These are phyloP conservation scores for Coemansia sp. DNA, from an alignment of 371 early-diverging fungal genomes.

Conservation along the genomic window DNA sequence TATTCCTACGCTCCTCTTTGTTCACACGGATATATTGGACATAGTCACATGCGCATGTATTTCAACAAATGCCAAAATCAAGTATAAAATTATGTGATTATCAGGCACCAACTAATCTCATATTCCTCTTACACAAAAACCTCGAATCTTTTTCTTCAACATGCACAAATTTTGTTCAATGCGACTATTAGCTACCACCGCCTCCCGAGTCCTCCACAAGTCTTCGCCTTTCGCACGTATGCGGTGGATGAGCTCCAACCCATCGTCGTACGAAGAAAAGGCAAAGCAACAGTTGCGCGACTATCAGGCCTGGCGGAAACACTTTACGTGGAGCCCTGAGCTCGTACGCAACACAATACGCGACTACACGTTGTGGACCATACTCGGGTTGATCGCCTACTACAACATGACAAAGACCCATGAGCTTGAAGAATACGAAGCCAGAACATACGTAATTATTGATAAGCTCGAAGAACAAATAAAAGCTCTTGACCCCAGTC, in stretches of 20 bases:
- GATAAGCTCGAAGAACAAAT: slow-evolving; percentile 26
- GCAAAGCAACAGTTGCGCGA: slow-evolving; percentile 37
- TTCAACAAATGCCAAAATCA: no score
- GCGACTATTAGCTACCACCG: no score
- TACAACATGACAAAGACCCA: slow-evolving; percentile 31
- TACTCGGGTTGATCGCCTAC: slow-evolving; percentile 31
- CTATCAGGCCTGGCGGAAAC: slow-evolving; percentile 37
- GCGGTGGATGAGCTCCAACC: slow-evolving; percentile 6
- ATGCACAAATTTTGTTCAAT: no score
- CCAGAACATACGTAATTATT: slow-evolving; percentile 27
- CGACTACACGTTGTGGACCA: slow-evolving; percentile 41
- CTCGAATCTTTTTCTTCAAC: no score
- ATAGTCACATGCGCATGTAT: no score
- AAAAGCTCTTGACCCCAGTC: slow-evolving; percentile 19
- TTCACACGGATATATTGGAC: no score
- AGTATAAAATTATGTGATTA: no score
- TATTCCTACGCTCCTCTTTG: no score
- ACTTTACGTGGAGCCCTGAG: slow-evolving; percentile 32
- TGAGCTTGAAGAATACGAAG: slow-evolving; percentile 33
- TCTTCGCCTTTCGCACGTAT: no score
- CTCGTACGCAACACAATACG: slow-evolving; percentile 10
- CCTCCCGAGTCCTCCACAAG: no score
- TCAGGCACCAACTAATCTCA: no score
- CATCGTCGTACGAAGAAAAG: slow-evolving; percentile 20
- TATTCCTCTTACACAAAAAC: no score